Evolutionary conservation across 1,284 basidiomycete species (phyloP).

Genomic region (Rhodofomes roseus): DNA sequence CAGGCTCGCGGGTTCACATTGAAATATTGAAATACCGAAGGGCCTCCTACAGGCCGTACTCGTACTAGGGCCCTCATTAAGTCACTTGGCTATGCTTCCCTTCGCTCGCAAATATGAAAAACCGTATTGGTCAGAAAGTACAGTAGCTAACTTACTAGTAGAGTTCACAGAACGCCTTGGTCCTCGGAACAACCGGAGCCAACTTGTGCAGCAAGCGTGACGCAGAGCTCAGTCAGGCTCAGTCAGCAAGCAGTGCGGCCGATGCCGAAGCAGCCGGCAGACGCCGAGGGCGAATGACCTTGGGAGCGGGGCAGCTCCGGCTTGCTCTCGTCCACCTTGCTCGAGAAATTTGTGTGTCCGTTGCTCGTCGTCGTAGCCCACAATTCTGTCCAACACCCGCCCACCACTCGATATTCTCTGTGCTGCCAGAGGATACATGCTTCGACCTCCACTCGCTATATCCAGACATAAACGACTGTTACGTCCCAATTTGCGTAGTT

Average conservation of each 20-base stretch:
- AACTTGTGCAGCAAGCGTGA: neutral
- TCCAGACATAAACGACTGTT: conserved; percentile 59
- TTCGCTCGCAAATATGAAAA: no score
- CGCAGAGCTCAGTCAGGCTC: no score
- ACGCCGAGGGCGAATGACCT: conserved; percentile 7
- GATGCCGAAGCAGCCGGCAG: conserved; percentile 1
- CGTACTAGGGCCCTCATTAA: no score
- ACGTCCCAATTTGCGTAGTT: conserved; percentile 53
- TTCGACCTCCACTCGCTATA: conserved; percentile 77
- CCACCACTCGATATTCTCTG: conserved; percentile 56
- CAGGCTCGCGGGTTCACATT: no score
- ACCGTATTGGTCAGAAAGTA: no score
- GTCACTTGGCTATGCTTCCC: no score
- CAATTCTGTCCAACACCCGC: conserved; percentile 59
- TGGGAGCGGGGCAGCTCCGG: neutral
- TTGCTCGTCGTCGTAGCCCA: conserved; percentile 35
- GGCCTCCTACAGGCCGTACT: no score
- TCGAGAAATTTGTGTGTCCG: conserved; percentile 8
- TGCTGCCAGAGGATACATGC: conserved; percentile 83
- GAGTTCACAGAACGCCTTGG: no score
- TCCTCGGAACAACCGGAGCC: neutral
- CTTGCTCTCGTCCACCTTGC: conserved; percentile 9
- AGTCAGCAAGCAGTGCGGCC: conserved; percentile 1
- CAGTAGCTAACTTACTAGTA: no score
- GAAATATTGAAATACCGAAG: no score